Base-by-base conservation (phyloP, 2,329 filamentous ascomycete genomes). In the Orbilia blumenaviensis region DNA sequence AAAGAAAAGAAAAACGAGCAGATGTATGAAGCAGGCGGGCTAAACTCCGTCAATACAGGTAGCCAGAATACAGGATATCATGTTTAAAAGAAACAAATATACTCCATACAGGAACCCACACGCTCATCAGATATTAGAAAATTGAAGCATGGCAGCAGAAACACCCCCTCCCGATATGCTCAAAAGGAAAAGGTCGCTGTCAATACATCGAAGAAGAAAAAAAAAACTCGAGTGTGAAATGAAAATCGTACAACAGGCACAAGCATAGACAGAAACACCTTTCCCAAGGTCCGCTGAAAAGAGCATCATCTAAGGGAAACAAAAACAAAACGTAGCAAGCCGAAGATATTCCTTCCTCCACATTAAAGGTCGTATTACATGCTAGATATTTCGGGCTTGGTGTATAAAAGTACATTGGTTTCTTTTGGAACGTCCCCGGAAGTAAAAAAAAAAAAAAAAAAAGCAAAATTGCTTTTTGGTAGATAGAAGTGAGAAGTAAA, bases 21-120 rank as follows among this genome's bases (percentile, higher is more conserved):
- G 63, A 67, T 60, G 36, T 34, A 60, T 23, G 12, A 63, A 63
- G 25, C 54, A 61, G 42, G 42, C 29, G 61, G 52, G 52, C 52
- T 38, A 29, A 74, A 74, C 69, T 74, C 69, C 69, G 34, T 74
- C 69, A 42, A 54, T 74, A 75, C 71, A 75, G 63, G 71, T 29
- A 60, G 38, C 50, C 48, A 66, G 38, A 74, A 74, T 74, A 74
- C 69, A 74, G 69, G 69, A 74, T 75, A 75, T 75, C 71, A 68
- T 67, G 48, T 63, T 62, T 61, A 64, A 44, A 29, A 27, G 23
- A 63, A 52, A 68, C 63, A 67, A 67, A 66, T n/a, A 46, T 73
- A 73, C 69, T 74, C 71, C 63, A 21, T 60, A 66, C 60, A 72
- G 50, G 36, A 32, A 62, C 44, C 56, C 56, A 56, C 58, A 54